Base-by-base conservation (phyloP, 805 yeast genomes). In the Candida sakaeoensis region DNA sequence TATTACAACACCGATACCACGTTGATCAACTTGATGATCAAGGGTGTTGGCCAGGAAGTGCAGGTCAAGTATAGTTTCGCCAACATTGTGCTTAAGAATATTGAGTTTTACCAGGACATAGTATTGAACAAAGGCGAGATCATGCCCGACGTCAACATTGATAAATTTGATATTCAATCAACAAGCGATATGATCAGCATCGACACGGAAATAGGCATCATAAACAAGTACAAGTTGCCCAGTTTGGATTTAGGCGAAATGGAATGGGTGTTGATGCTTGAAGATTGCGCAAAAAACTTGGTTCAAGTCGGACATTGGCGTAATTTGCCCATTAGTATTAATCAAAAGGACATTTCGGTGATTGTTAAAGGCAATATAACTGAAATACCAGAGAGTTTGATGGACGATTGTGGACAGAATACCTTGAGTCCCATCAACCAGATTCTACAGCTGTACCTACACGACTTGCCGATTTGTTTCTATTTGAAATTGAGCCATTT, bases 241-340 rank as follows among this genome's bases (percentile, higher is more conserved):
- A 44, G 40, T 10, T 44, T 53, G 9, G 32, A 43, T 3, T 32
- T 63, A 7, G 52, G 43, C 5, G 23, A 49, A 6, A 49, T 60
- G 10, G 49, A 54, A 33, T 60, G 65, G 67, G 53, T 56, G 29
- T 26, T 64, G 1, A 47, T 52, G 8, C 33, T 65, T 2, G 42
- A 51, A 18, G 60, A 58, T 39, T 64, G 70, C 46, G 30, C 51
- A 5, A 35, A 33, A 3, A 30, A 48, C 2, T 47, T 51, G 8
- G 41, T 51, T 6, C 34, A 37, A 10, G 37, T 64, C 3, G 69
- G 68, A 2, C 25, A 29, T 8, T 57, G 64, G 60, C 36, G 25
- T 12, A 49, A 52, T 8, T 39, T 38, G 2, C 36, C 44, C 2
- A 25, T 58, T n/a, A n/a, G 3, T 8, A 5, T 16, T 1, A 34